Evolutionary conservation across 2,329 filamentous ascomycete species (phyloP), one percentile per base, ranked within the genome.

Genomic region (Xylariaceae sp.): DNA sequence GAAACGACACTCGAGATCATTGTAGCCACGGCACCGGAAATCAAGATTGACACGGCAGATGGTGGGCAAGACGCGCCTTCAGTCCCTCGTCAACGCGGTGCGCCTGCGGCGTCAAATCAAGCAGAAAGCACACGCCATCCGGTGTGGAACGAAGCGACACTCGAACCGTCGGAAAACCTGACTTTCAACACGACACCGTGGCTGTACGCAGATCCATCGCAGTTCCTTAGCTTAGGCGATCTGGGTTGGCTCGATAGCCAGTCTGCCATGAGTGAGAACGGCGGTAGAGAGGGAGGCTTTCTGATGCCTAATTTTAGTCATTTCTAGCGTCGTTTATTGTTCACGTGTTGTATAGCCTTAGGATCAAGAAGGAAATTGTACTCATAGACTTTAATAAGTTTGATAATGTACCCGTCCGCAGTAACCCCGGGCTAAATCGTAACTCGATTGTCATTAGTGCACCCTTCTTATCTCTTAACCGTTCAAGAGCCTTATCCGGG

Each of bases 121-220:
- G 31, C 53, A 13, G 50, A 58, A 28, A 36, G 50, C 7, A 47
- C 55, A 17, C 45, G 53, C n/a, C 55, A 58, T 28, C 14, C 47
- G n/a, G 45, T 51, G 31, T 58, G 55, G 55, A 51, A 47, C 10
- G 55, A 58, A 22, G 36, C 52, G 4, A 33, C 47, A 11, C 31
- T 57, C 31, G 55, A 58, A 46, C 50, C 50, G 5, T 56, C 50
- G 36, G 55, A 58, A 6, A 58, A 58, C 31, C 55, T 58, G 31
- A 58, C 55, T 5, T 56, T 58, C 31, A 58, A 58, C 36, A 58
- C 55, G 22, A 58, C 55, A 14, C 55, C 55, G 4, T 58, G 55
- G 55, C 33, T 58, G 17, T 58, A 58, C 14, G 55, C 55, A 6
- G 53, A 58, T 16, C 50, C 55, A 9, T 58, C 55, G 18, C 55